Evolutionary conservation across 306 rosid genomes (phyloP).

Genomic region (Cucurbita pepo): DNA sequence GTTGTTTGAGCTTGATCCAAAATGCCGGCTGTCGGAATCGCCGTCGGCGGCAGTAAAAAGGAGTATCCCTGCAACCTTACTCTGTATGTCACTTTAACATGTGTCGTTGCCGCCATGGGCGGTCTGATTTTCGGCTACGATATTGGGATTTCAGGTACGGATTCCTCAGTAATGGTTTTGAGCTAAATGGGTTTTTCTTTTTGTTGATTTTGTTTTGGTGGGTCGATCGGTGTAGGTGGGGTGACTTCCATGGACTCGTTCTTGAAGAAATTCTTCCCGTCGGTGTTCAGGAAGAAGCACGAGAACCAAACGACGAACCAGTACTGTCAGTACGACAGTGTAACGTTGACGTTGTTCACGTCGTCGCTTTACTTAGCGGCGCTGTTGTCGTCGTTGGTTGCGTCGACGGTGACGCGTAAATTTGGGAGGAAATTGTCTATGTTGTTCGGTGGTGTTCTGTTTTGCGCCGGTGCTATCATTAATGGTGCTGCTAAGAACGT

Average conservation of each 20-base stretch:
- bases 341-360: slow-evolving; percentile 41
- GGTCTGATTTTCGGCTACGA: slow-evolving; percentile 69
- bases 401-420: slow-evolving; percentile 37
- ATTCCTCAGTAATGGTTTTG: too few relatives aligned
- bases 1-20: too few relatives aligned
- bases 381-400: slow-evolving; percentile 40
- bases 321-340: slow-evolving; percentile 51
- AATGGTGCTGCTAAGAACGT: slow-evolving; percentile 35
- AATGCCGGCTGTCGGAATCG: slow-evolving; percentile 41
- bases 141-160: slow-evolving; percentile 57
- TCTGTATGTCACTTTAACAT: slow-evolving; percentile 36
- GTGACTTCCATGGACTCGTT: too few relatives aligned
- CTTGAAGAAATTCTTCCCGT: not conserved
- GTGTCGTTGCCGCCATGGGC: slow-evolving; percentile 63
- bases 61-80: slow-evolving; percentile 51
- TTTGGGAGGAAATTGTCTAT: slow-evolving; percentile 48
- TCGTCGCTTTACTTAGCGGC: slow-evolving; percentile 62
- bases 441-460: slow-evolving; percentile 44
- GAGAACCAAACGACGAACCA: not conserved
- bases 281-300: slow-evolving; percentile 28
- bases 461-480: slow-evolving; percentile 40
- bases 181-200: too few relatives aligned
- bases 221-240: too few relatives aligned
- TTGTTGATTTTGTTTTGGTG: not conserved
- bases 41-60: slow-evolving; percentile 4